Base-by-base conservation (phyloP, 163 green algal genomes). In the Chlorella variabilis region DNA sequence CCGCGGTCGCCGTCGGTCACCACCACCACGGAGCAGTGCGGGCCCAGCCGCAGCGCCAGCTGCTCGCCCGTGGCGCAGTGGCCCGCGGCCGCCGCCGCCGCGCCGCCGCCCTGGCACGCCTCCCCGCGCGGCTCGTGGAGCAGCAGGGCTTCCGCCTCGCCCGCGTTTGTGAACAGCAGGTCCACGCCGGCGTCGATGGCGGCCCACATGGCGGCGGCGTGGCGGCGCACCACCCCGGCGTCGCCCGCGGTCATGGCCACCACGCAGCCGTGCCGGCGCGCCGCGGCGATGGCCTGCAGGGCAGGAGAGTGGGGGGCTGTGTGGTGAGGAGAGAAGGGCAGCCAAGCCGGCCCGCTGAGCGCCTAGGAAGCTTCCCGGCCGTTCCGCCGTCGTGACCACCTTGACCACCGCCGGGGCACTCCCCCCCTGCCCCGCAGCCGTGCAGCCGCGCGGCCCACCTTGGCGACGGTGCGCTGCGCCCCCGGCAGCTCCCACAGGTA, bases 161-260 rank as follows among this genome's bases (percentile, higher is more conserved):
- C 81, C 48, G 86, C 77, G 77, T 92, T 92, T 48, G 84, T 82
- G 65, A 93, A 92, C 36, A 94, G 75, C 51, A 94, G 56, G 82
- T 94, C 90, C 36, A 84, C 67, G 78, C 89, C 86, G 8, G 29
- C 36, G 13, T 83, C 66, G 0, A 93, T 83, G 31, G 87, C 66
- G 3, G 42, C 51, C 85, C 89, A 90, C 58, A 98, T 91, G 4
- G 87, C 81, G 0, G 78, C 80, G 9, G 87, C 79, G 70, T 96
- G 90, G 4, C 93, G 87, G n/a, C 85, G 31, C 13, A 98, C 92
- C 23, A 98, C 91, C 20, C 90, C 92, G 1, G 91, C 88, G 87
- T 98, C 96, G 17, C 93, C 94, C 3, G 92, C 92, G 8, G 95
- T 98, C 74, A 99, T 85, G 13, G 86, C 96, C 18, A 99, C 94